Base-by-base conservation (phyloP, 2,329 filamentous ascomycete genomes). In the Diaporthe destruens region DNA sequence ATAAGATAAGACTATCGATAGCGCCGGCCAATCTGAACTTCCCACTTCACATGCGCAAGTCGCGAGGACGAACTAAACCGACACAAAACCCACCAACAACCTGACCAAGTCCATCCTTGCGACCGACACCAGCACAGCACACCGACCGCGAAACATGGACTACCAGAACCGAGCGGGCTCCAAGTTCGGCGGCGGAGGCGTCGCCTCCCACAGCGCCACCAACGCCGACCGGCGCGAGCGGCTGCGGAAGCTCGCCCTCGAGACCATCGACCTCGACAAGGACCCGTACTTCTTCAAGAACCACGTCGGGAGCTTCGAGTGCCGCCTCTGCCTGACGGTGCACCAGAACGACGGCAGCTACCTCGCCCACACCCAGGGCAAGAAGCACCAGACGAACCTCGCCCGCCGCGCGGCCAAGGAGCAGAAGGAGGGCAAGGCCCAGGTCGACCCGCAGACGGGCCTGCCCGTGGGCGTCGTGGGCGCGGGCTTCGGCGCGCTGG, bases 251-350 rank as follows among this genome's bases (percentile, higher is more conserved):
- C 95, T 99, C 80, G 96, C 96, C 72, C 94, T 99, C 80, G 96
- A 99, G 85, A 97, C 95, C 71, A 99, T 99, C 87, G 96, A 98
- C 86, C 93, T 98, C 75, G 96, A 98, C 85, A 98, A 98, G 85
- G 96, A 99, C 85, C 96, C 96, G 0, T 99, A 98, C 89, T 98
- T 98, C 87, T 99, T 99, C 92, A 97, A 97, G 84, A 99, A 99
- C 87, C 96, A 99, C 84, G 94, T 98, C 79, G 96, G 96, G 80
- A 96, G 93, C 80, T 99, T 98, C 84, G 96, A 99, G 84, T 99
- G 96, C 83, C 94, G 96, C 39, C 92, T 99, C 53, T 99, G 96
- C 80, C 87, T 99, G 34, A 99, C 96, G 0, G 96, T 98, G 6
- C 96, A 99, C 87, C 96, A 99, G 80, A 99, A 99, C 82, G 96